Percentiles rank a stretch among this genome's conserved stretches.
Evolutionary conservation across 805 yeast genomes (phyloP).

Genomic region (Wickerhamiella siamensis): DNA sequence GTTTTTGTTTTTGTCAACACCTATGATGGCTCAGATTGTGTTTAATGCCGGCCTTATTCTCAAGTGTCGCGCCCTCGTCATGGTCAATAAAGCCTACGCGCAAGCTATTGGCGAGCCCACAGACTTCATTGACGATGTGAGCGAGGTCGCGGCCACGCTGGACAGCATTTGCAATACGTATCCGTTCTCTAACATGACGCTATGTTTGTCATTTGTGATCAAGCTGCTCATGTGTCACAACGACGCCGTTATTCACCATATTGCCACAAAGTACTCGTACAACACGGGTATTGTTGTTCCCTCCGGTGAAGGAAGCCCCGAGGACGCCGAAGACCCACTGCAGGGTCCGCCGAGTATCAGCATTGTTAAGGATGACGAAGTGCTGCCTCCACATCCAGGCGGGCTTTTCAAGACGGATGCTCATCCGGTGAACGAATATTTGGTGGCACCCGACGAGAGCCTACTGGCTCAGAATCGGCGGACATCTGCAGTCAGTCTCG

Average conservation of each 20-base stretch:
- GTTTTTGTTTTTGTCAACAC: slow-evolving; percentile 28
- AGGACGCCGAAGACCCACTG: slow-evolving; percentile 2
- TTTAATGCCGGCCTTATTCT: slow-evolving; percentile 21
- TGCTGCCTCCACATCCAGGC: neutral
- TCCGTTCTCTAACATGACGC: slow-evolving; percentile 21
- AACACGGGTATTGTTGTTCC: slow-evolving; percentile 1
- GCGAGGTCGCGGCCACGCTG: slow-evolving; percentile 12
- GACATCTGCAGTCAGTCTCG: slow-evolving; percentile 6
- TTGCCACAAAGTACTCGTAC: slow-evolving; percentile 4
- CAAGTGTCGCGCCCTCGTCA: slow-evolving; percentile 21
- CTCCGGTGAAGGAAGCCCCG: slow-evolving; percentile 7
- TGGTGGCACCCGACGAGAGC: neutral
- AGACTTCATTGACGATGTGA: slow-evolving; percentile 13
- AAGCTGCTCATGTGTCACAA: slow-evolving; percentile 23
- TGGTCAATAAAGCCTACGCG: slow-evolving; percentile 19
- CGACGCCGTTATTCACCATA: slow-evolving; percentile 18
- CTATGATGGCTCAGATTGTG: slow-evolving; percentile 32
- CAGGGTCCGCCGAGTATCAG: neutral
- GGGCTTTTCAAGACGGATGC: neutral
- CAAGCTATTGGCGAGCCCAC: slow-evolving; percentile 17
- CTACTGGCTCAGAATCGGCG: neutral
- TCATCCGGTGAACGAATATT: too few relatives aligned
- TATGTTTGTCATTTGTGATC: slow-evolving; percentile 20
- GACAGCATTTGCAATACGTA: slow-evolving; percentile 15
- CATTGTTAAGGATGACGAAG: neutral